Base-by-base conservation (phyloP, 106 monocot genomes). In the Dioscorea zingiberensis region DNA sequence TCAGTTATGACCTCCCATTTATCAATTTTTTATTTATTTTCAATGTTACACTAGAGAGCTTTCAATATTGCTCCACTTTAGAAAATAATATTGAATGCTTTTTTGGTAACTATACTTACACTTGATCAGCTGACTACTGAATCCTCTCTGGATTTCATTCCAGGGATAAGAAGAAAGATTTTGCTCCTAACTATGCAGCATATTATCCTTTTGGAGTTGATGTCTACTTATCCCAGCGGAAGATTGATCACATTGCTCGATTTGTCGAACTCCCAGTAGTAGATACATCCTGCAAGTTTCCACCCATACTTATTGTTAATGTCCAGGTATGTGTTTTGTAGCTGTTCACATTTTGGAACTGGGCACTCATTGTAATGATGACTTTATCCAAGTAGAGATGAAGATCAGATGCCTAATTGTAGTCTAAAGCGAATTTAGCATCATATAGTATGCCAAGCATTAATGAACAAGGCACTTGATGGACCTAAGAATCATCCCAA, bases 111-210 rank as follows among this genome's bases (percentile, higher is more conserved):
- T 68, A 27, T 27, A 19, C 11, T 14, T 60, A 25, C n/a, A 48
- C 38, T 19, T 25, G 59, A 29, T 26, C 13, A 29, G 15, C 48
- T 54, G 15, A 62, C 19, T 54, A 48, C 30, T 55, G 1, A 25
- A 26, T 45, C 1, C 7, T 44, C 66, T 58, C 62, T 62, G 19
- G 21, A 26, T 56, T 56, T 9, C 48, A 23, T 70, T 14, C 7
- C 68, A 91, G 90, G 83, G 94, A 98, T 76, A 98, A 98, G 58
- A 98, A 84, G 89, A 98, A 98, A 84, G 98, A 89, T 15, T 78
- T 80, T 74, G 89, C 98, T 62, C 64, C 89, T 60, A 89, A 80
- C 66, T 64, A 66, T 83, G 86, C 98, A 48, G 93, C 89, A 73
- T 98, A 93, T 69, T 76, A 86, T 59, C 98, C 98, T 21, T 87